These are phyloP conservation scores for Musa beccarii DNA, from an alignment of 176 grass and related monocot species.

Conservation along the genomic window DNA sequence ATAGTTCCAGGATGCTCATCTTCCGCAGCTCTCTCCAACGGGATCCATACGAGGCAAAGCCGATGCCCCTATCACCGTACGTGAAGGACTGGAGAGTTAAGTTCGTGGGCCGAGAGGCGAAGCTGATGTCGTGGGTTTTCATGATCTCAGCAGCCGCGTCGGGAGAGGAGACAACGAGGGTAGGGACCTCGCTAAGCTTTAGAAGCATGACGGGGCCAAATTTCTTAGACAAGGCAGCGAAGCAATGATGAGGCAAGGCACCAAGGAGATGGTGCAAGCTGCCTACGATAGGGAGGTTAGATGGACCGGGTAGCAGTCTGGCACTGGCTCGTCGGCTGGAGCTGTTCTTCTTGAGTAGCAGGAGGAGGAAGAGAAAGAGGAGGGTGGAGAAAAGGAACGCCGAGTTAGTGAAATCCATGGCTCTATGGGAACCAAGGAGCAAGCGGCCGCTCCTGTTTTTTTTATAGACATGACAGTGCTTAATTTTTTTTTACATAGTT, in stretches of 20 bases:
- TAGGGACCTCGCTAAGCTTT: conserved; percentile 35
- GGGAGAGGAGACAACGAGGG: conserved; percentile 32
- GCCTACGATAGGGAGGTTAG: conserved; percentile 39
- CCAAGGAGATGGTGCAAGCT: conserved; percentile 47
- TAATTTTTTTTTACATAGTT: no score
- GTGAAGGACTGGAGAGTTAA: conserved; percentile 18
- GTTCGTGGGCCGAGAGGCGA: conserved; percentile 24
- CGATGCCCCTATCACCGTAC: conserved; percentile 25
- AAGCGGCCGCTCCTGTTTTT: no score
- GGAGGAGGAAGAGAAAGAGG: no score
- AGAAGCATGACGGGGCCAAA: conserved; percentile 47
- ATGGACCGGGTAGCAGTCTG: conserved; percentile 26
- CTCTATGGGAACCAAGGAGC: no score
- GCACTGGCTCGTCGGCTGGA: background rate
- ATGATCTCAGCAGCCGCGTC: conserved; percentile 37
- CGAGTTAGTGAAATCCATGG: no score
- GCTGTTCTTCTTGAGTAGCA: no score
- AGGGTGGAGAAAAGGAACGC: no score
- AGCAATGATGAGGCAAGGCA: conserved; percentile 28
- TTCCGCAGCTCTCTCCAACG: conserved; percentile 45
- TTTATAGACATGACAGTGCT: no score
- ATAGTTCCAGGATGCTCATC: conserved; percentile 30
- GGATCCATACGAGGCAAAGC: conserved; percentile 40
- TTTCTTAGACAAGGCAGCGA: conserved; percentile 25
- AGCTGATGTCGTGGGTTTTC: conserved; percentile 32